phyloP scores from a whole-genome alignment of 2,329 filamentous ascomycete genomes.

The Atkinsonella hypoxylon region DNA sequence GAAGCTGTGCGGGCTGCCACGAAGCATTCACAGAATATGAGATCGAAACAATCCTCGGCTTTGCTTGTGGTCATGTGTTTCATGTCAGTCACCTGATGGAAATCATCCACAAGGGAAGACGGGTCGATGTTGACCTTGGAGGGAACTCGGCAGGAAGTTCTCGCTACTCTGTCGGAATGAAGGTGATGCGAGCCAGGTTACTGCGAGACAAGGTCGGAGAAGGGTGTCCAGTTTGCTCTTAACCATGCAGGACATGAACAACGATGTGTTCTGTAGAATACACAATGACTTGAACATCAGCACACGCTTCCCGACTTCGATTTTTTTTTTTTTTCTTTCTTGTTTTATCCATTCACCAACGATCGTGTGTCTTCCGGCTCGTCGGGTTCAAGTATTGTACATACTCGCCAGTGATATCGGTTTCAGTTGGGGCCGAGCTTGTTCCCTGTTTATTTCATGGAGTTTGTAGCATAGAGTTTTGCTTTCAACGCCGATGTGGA shows the following conservation, averaged over 20 bases:
- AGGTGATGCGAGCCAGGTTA: constrained; percentile 76
- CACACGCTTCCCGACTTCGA: too few species aligned
- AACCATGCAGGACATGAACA: background rate
- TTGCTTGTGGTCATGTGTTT: constrained; percentile 72
- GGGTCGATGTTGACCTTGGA: constrained; percentile 34
- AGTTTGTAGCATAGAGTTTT: background rate
- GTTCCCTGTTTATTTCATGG: background rate
- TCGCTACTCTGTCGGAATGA: constrained; percentile 63
- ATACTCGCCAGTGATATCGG: too few species aligned
- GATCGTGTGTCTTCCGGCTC: too few species aligned
- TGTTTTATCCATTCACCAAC: too few species aligned
- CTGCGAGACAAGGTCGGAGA: constrained; percentile 57
- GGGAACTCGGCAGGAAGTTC: constrained; percentile 28
- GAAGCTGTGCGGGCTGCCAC: constrained; percentile 47
- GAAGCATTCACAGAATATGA: constrained; percentile 49
- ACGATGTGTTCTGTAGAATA: background rate
- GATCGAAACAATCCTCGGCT: constrained; percentile 63
- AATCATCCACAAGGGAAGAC: constrained; percentile 32
- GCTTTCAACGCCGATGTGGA: background rate
- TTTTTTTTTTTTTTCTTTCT: too few species aligned
- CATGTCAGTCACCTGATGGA: constrained; percentile 62
- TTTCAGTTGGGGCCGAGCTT: background rate
- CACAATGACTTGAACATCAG: too few species aligned
- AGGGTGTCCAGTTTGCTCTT: constrained; percentile 49
- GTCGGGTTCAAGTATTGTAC: too few species aligned